These are phyloP conservation scores for Trypanosoma melophagium DNA, from an alignment of 208 protist genomes.

Conservation along the genomic window DNA sequence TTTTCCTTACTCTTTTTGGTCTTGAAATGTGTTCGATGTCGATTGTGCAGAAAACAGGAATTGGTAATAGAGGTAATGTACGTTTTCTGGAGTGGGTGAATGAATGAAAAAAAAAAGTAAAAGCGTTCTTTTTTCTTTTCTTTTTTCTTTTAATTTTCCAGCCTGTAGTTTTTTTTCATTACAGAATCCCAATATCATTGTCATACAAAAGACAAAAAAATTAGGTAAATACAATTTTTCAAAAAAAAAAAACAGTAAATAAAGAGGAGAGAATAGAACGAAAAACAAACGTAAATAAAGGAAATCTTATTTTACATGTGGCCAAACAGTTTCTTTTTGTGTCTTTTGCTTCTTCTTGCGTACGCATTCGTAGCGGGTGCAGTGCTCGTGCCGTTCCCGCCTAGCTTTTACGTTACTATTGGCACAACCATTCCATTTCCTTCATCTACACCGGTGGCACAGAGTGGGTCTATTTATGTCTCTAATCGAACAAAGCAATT, in stretches of 20 bases:
- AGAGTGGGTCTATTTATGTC: slow-evolving; percentile 34
- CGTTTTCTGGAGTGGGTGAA: background rate
- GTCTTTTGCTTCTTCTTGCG: slow-evolving; percentile 4
- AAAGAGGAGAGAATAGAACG: background rate
- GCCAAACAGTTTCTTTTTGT: slow-evolving; percentile 1
- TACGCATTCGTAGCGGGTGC: background rate
- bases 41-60: too few relatives aligned
- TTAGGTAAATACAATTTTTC: background rate
- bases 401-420: slow-evolving; percentile 37
- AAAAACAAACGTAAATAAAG: background rate
- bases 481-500: slow-evolving; percentile 22
- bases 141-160: slow-evolving; percentile 1
- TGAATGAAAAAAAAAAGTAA: background rate
- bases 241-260: background rate
- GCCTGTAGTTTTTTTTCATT: background rate
- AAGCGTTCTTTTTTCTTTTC: background rate
- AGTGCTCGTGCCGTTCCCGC: slow-evolving; percentile 26
- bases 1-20: too few relatives aligned
- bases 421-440: slow-evolving; percentile 38
- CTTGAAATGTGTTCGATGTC: too few relatives aligned
- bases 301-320: background rate
- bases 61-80: too few relatives aligned
- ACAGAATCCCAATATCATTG: too few relatives aligned
- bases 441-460: slow-evolving; percentile 23
- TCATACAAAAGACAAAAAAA: too few relatives aligned